phyloP scores from a whole-genome alignment of 805 yeast genomes.

The Yarrowia phangngaensis region DNA sequence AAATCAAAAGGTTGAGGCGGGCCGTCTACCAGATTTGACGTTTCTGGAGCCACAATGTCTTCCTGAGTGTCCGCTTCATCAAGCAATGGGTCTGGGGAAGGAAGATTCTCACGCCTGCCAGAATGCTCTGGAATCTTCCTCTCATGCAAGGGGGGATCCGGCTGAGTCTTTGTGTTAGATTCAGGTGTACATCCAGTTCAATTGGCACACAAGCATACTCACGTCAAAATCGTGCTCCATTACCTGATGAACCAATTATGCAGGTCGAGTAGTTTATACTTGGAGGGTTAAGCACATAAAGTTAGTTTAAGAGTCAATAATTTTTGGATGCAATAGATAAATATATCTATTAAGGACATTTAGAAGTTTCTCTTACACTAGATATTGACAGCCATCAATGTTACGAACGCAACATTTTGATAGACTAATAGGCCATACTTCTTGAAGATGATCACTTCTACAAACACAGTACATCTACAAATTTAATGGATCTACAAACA shows the following conservation, averaged over 20 bases:
- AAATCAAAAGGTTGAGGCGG: conserved; percentile 14
- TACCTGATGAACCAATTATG: no score
- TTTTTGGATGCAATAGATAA: no score
- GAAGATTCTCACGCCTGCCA: conserved; percentile 1
- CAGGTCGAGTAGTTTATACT: no score
- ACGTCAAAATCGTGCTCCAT: conserved; percentile 3
- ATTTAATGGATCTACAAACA: no score
- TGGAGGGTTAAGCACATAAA: no score
- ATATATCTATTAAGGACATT: no score
- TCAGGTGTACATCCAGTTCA: neutral
- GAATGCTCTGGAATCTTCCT: neutral
- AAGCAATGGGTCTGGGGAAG: neutral
- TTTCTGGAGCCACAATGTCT: conserved; percentile 2
- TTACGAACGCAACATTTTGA: no score
- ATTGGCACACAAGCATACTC: neutral
- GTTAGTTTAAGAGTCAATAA: no score
- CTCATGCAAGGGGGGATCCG: conserved; percentile 9
- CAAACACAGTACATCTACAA: neutral
- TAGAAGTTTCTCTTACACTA: no score
- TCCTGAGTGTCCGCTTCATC: conserved; percentile 23
- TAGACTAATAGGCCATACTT: neutral
- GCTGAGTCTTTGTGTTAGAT: conserved; percentile 24
- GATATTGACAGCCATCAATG: no score
- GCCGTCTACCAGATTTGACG: conserved; percentile 6
- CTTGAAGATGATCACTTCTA: neutral